Evolutionary conservation across 148 eudicot species (phyloP), one percentile per base, ranked within the genome.

Genomic region (Diospyros kaki): DNA sequence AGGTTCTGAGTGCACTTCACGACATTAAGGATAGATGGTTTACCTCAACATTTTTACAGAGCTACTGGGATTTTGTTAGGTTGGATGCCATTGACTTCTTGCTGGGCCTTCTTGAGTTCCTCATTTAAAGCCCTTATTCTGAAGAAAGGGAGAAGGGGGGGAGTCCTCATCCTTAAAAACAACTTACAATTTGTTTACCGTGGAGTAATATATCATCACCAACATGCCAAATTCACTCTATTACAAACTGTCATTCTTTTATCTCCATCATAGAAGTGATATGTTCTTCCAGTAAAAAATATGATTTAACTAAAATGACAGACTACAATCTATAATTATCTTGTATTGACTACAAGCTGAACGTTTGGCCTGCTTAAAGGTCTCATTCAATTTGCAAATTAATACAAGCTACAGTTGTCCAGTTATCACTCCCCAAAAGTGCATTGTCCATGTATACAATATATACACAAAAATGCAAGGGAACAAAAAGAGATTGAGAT

Each of bases 301-400:
- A 17, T n/a, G 48, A 38, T 55, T 6, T 15, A 2, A 53, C 39
- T 70, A 18, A 15, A 17, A 67, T 17, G 17, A n/a, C 40, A 38
- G 54, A 52, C 58, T 18, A 68, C 9, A 45, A 69, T 69, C 18
- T 11, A 56, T 53, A 59, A 58, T 50, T 39, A n/a, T 68, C 71
- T 56, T 38, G 9, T 48, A 42, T 14, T 15, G 44, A 18, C 17
- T 42, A 58, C 42, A 1, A 71, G 50, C 64, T 56, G 39, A 43
- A 8, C 52, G 8, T 71, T 58, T 44, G 15, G 3, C 64, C 71
- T 55, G 61, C 63, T 15, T 54, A 44, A 15, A 10, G 8, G 56
- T 39, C 60, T 54, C 39, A 39, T 42, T 4, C 10, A 11, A 69
- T 54, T 39, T 41, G 46, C 13, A 69, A 69, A 48, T 69, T 4